Conservation (phyloP, 805 yeast species). For the Nematodospora valgi region DNA sequence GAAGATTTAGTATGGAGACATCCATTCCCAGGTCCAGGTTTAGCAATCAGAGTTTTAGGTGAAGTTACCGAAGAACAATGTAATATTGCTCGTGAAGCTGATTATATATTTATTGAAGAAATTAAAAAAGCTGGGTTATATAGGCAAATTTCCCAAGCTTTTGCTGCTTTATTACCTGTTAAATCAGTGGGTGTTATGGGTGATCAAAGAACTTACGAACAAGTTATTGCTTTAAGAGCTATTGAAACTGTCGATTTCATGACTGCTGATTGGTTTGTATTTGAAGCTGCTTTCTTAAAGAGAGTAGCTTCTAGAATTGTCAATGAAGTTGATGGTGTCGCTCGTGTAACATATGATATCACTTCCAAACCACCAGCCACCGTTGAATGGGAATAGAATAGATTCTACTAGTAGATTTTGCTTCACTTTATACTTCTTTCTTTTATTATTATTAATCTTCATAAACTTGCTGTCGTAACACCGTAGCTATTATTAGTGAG, state of each 20-base stretch:
- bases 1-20: conserved; percentile 99
- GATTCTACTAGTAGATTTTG: neutral
- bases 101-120: conserved; percentile 92
- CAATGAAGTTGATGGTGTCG: conserved; percentile 98
- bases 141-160: conserved; percentile 92
- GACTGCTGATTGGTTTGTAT: conserved; percentile 99
- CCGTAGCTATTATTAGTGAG: conserved; percentile 54
- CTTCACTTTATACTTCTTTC: neutral
- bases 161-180: conserved; percentile 95
- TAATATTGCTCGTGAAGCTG: conserved; percentile 96
- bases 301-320: conserved; percentile 93
- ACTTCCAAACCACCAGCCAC: conserved; percentile 99
- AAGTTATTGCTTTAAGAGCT: conserved; percentile 98
- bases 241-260: conserved; percentile 96
- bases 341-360: conserved; percentile 97
- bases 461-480: conserved; percentile 36
- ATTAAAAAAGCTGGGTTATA: conserved; percentile 90
- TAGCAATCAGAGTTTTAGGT: conserved; percentile 96
- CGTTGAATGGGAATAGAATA: conserved; percentile 95
- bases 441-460: neutral
- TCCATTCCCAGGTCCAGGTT: conserved; percentile 99
- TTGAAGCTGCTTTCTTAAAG: conserved; percentile 89
- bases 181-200: conserved; percentile 99
- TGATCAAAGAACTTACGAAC: conserved; percentile 98
- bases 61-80: conserved; percentile 94